Evolutionary conservation across 1,139 yeast genomes (phyloP).

Genomic region (Sugiyamaella castrensis): DNA sequence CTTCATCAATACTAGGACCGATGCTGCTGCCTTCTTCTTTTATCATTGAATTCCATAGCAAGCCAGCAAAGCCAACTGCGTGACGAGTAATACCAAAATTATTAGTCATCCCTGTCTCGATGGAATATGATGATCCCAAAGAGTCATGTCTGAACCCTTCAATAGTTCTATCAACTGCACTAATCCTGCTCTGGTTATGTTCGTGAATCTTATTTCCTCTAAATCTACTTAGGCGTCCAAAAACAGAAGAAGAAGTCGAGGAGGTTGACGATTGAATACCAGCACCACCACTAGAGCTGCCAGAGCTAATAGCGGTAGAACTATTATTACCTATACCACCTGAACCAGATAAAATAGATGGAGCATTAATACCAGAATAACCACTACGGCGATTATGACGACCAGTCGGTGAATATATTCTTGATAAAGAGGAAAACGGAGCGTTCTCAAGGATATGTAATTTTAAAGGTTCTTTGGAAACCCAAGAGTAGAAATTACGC

Average conservation of each 20-base stretch:
- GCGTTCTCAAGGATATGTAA: conserved; percentile 27
- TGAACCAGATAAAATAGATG: conserved; percentile 19
- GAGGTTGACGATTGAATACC: conserved; percentile 1
- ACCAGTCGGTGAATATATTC: conserved; percentile 10
- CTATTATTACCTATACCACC: background rate
- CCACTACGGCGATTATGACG: background rate
- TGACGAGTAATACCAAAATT: conserved; percentile 29
- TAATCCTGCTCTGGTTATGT: conserved; percentile 28
- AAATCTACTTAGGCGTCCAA: conserved; percentile 27
- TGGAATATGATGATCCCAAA: conserved; percentile 32
- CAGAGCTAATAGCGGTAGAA: background rate
- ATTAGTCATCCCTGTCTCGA: conserved; percentile 28
- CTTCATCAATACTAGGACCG: conserved; percentile 18
- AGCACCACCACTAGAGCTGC: no score
- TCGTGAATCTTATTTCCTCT: conserved; percentile 22
- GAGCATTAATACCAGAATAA: conserved; percentile 7
- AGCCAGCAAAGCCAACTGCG: conserved; percentile 39
- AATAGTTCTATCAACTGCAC: conserved; percentile 19
- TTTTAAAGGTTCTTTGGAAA: conserved; percentile 31
- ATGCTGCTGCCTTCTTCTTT: conserved; percentile 28
- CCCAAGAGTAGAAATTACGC: conserved; percentile 29
- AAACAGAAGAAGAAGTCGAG: conserved; percentile 22
- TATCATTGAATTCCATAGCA: conserved; percentile 35
- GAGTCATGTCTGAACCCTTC: conserved; percentile 31
- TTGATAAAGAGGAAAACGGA: conserved; percentile 10